Percentiles rank a stretch among this genome's conserved stretches.
These are phyloP conservation scores for Microdochium paspali DNA, from an alignment of 2,329 filamentous ascomycete genomes.

Conservation along the genomic window DNA sequence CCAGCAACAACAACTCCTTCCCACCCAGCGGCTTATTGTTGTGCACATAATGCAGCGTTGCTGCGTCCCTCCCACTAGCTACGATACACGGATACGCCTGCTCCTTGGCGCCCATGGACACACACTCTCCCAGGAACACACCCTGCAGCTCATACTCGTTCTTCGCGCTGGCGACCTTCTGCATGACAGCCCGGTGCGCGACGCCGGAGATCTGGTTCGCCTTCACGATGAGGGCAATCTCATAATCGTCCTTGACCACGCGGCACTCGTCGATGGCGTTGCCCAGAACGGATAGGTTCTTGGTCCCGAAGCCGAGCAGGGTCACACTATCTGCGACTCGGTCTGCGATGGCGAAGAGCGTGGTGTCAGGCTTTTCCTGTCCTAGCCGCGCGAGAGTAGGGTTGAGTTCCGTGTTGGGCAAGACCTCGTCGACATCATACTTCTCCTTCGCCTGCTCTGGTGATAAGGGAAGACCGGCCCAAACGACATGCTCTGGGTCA, in stretches of 20 bases:
- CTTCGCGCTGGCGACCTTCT: conserved; percentile 50
- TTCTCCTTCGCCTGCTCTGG: conserved; percentile 62
- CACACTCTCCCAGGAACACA: conserved; percentile 66
- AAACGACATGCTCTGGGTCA: conserved; percentile 83
- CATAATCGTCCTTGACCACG: conserved; percentile 65
- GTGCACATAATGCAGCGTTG: conserved; percentile 79
- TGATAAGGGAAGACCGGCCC: conserved; percentile 80
- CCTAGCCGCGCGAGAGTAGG: conserved; percentile 51
- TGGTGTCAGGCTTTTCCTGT: conserved; percentile 26
- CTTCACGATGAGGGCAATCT: conserved; percentile 62
- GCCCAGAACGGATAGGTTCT: conserved; percentile 47
- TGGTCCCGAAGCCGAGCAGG: conserved; percentile 60
- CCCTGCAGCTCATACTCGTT: conserved; percentile 82
- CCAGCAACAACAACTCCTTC: conserved; percentile 73
- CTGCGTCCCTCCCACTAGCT: conserved; percentile 68
- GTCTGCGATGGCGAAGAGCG: conserved; percentile 67
- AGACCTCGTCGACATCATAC: conserved; percentile 77
- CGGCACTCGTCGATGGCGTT: conserved; percentile 59
- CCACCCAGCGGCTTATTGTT: conserved; percentile 62
- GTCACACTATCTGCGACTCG: conserved; percentile 66
- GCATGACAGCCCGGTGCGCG: conserved; percentile 55
- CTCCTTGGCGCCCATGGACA: conserved; percentile 65
- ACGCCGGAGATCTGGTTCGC: conserved; percentile 62
- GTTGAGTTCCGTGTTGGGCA: conserved; percentile 65
- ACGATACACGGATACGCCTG: conserved; percentile 86